Base-by-base conservation (phyloP, 805 yeast species). In the Candida golubevii region DNA sequence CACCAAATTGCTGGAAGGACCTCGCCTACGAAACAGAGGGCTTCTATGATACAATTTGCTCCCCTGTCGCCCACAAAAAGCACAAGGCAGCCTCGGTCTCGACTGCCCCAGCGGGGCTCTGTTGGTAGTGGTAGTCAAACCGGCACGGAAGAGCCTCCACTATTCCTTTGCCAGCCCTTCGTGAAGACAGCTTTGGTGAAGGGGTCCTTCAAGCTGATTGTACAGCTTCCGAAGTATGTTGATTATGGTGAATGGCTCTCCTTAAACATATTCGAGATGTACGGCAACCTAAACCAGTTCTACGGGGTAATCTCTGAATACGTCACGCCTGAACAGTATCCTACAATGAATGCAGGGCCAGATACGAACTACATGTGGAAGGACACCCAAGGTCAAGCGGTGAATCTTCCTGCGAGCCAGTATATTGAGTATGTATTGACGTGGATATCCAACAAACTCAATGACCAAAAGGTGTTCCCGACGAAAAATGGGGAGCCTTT, bases 171-270 rank as follows among this genome's bases (percentile, higher is more conserved):
- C 59, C 96, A 90, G 55, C 98, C 97, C 11, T 93, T 86, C 62
- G 93, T 90, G 6, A 83, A 90, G 49, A 88, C 97, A 0, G 95
- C 98, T 0, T 70, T 93, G 31, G 99, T 95, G 14, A 93, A 91
- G 60, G 99, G 99, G 13, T 86, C 96, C 0, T 93, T 89, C 70
- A 89, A 87, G 59, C 90, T 99, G 1, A 93, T 93, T 52, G 97
- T 93, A 1, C 96, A 88, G 59, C 71, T 88, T 18, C 99, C 99
- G 14, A 88, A 88, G 60, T 91, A 91, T 60, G 97, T 95, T 10
- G 98, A 93, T 58, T 75, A 80, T 47, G 87, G 89, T 44, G 99
- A 93, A 63, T 93, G 99, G 99, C 72, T 93, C 13, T 97, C 98
- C 1, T 76, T 93, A 44, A 93, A 89, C 62, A 81, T 88, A 7